phyloP scores from a whole-genome alignment of 2,329 filamentous ascomycete species.

The Diaporthe vaccinii region DNA sequence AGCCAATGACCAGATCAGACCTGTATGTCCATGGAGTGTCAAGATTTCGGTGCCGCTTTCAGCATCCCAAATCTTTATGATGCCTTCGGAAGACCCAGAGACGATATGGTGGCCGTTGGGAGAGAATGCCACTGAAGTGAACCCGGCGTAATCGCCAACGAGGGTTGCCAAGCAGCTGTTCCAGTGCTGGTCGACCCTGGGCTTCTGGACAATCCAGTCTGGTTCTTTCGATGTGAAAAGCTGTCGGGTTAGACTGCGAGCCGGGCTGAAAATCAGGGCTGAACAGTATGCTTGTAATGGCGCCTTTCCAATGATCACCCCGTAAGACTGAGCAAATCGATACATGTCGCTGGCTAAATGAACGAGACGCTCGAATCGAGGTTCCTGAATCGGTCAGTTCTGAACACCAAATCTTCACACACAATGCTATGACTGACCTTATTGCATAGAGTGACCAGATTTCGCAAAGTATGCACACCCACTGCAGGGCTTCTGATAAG shows the following conservation, averaged over 20 bases:
- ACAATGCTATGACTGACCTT: background rate
- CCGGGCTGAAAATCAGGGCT: constrained; percentile 42
- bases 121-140: constrained; percentile 26
- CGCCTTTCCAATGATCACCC: constrained; percentile 29
- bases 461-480: background rate
- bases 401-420: too few relatives aligned
- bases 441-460: too few relatives aligned
- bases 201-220: constrained; percentile 36
- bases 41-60: background rate
- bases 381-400: too few relatives aligned
- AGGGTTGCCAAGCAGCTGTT: constrained; percentile 16
- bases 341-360: background rate
- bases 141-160: background rate
- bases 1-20: too few relatives aligned
- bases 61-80: constrained; percentile 11
- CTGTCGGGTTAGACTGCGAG: constrained; percentile 24
- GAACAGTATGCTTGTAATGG: constrained; percentile 43
- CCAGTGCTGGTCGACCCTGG: background rate
- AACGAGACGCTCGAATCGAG: fast-evolving
- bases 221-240: constrained; percentile 36
- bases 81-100: background rate
- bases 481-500: background rate
- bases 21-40: too few relatives aligned
- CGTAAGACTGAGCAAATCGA: background rate
- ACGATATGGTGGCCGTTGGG: constrained; percentile 16